These are phyloP conservation scores for Solanum piurae DNA, from an alignment of 257 asterid species.

Conservation along the genomic window DNA sequence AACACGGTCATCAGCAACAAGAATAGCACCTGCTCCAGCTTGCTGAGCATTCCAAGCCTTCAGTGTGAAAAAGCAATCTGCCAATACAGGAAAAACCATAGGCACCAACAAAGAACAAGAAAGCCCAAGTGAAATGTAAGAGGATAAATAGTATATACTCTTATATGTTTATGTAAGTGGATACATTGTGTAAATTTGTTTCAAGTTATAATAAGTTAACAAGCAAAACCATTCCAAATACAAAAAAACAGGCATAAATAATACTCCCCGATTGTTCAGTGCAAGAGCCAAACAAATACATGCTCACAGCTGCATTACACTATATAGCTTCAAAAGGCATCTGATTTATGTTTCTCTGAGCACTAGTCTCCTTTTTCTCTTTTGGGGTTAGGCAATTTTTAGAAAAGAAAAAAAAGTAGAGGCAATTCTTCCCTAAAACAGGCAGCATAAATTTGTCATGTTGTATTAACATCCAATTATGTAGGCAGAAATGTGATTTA, in stretches of 20 bases:
- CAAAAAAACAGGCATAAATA: not conserved
- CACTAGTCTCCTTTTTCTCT: not conserved
- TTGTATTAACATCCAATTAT: not conserved
- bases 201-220: not conserved
- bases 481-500: not conserved
- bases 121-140: not conserved
- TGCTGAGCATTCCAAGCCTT: slow-evolving; percentile 95
- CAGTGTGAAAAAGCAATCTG: slow-evolving; percentile 79
- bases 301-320: not conserved
- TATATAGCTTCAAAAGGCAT: not conserved
- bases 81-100: slow-evolving; percentile 4
- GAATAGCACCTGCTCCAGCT: slow-evolving; percentile 91
- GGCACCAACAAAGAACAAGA: not conserved
- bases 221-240: not conserved
- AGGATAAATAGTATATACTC: not conserved
- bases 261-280: not conserved
- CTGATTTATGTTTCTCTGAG: not conserved
- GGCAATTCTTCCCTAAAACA: not conserved
- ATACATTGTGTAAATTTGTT: not conserved
- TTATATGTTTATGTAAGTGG: not conserved
- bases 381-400: not conserved
- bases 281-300: not conserved
- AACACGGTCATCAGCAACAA: slow-evolving; percentile 67
- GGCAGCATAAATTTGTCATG: not conserved
- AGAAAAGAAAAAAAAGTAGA: not conserved